Percentiles rank a stretch among this genome's conserved stretches.
Evolutionary conservation across 2,329 filamentous ascomycete species (phyloP).

Genomic region (Geosmithia morbida): DNA sequence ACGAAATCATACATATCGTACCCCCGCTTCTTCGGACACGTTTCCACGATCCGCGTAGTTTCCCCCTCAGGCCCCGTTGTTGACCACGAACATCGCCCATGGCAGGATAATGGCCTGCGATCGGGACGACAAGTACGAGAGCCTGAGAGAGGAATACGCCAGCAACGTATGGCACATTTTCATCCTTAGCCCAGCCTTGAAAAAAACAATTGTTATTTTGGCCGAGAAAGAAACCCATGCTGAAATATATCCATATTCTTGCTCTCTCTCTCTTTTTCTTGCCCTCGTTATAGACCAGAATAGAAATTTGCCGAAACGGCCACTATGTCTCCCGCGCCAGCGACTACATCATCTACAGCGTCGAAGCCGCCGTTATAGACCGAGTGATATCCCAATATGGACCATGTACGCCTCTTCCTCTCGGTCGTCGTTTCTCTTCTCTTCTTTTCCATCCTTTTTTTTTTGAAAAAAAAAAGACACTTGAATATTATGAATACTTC

Average conservation of each 20-base stretch:
- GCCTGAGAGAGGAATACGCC: conserved; percentile 66
- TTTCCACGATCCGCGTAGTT: not conserved
- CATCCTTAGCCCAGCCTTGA: too few relatives aligned
- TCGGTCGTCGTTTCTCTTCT: too few relatives aligned
- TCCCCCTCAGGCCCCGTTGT: not conserved
- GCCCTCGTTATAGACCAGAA: conserved; percentile 47
- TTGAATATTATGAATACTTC: too few relatives aligned
- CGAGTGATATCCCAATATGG: conserved; percentile 78
- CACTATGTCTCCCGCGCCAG: conserved; percentile 90
- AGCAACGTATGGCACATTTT: conserved; percentile 54
- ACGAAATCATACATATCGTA: too few relatives aligned
- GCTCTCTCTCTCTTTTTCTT: not conserved
- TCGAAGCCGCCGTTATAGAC: conserved; percentile 86
- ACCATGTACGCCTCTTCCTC: conserved; percentile 76
- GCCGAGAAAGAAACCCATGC: not conserved
- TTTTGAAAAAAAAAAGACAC: too few relatives aligned
- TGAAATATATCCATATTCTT: not conserved
- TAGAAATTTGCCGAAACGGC: conserved; percentile 86
- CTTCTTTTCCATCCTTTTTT: not conserved
- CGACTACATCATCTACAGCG: conserved; percentile 98
- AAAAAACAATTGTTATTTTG: too few relatives aligned
- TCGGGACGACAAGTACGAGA: conserved; percentile 74
- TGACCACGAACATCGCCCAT: not conserved
- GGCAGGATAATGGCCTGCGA: conserved; percentile 88
- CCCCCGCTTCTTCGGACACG: too few relatives aligned